Conservation (phyloP, 306 rosid genomes). For the Phaseolus lunatus region DNA sequence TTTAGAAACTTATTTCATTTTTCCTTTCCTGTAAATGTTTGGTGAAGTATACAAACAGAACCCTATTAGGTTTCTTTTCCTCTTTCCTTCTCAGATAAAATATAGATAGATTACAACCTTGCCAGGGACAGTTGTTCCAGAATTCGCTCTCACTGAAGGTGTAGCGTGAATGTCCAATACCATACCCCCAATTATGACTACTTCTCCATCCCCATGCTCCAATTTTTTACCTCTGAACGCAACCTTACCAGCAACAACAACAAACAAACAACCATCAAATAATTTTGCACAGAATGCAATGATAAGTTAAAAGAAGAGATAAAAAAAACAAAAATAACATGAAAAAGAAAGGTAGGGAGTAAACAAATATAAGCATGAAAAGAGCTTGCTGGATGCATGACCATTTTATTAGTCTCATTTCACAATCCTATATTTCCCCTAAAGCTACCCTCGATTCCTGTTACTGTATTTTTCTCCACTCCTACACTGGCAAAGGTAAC, state of each 20-base stretch:
- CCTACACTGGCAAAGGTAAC: neutral
- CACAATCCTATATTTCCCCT: conserved; percentile 5
- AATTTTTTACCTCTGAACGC: conserved; percentile 34
- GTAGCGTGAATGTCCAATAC: conserved; percentile 82
- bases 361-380: neutral
- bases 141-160: conserved; percentile 52
- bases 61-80: too few species aligned
- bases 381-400: conserved; percentile 18
- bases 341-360: neutral
- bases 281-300: conserved; percentile 7
- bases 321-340: neutral
- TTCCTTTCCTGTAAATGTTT: too few species aligned
- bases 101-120: conserved; percentile 53
- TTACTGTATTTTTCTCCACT: neutral
- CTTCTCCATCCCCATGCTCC: conserved; percentile 52
- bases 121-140: conserved; percentile 74
- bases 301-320: neutral
- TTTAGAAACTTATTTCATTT: too few species aligned
- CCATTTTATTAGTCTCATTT: neutral
- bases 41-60: too few species aligned
- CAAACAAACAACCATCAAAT: conserved; percentile 22
- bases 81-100: neutral
- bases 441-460: conserved; percentile 4
- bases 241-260: conserved; percentile 37
- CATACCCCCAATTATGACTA: conserved; percentile 89